Evolutionary conservation across 129 eudicot species (phyloP), one percentile per base, ranked within the genome.

Genomic region (Centrapalus pauciflorus): DNA sequence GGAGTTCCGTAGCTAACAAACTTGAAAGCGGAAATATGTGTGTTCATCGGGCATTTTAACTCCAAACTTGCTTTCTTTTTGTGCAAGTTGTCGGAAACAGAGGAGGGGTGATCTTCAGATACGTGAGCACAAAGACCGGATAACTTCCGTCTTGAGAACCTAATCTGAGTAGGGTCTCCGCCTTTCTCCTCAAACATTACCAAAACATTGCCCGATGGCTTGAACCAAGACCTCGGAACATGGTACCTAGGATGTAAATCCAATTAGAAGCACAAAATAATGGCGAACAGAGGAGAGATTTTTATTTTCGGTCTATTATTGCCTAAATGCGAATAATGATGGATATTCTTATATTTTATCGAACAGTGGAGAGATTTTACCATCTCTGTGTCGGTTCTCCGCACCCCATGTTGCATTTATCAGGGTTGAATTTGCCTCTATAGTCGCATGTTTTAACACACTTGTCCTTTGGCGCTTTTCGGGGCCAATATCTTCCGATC

Each of bases 141-240:
- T 67, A 79, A 50, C 65, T 80, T 89, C 30, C 99, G 71, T 58
- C 55, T 86, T 5, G 95, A 81, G 62, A 94, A 87, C 28, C 80
- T 79, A 63, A 94, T 86, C 43, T 86, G 84, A 48, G 88, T 80
- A 14, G 97, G 97, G 77, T 94, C 99, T 70, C 99, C 99, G 43
- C 99, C 99, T 70, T 71, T 87, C 43, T 94, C 99, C 80, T 94
- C 99, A 81, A 94, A 89, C 54, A 94, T 70, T 64, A 94, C 90
- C 66, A 94, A 66, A 37, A 86, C 69, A 16, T 94, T 94, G 32
- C 90, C 97, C 0, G 95, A 74, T 38, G 93, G 85, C 88, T 89
- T 94, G 81, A 94, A 89, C 99, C 99, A 94, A 69, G 99, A 94
- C 61, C 99, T 76, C 34, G 99, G 99, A 72, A 86, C 86, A 70